Evolutionary conservation across 495 filamentous ascomycete genomes (phyloP).

Genomic region (Cercophora scortea): DNA sequence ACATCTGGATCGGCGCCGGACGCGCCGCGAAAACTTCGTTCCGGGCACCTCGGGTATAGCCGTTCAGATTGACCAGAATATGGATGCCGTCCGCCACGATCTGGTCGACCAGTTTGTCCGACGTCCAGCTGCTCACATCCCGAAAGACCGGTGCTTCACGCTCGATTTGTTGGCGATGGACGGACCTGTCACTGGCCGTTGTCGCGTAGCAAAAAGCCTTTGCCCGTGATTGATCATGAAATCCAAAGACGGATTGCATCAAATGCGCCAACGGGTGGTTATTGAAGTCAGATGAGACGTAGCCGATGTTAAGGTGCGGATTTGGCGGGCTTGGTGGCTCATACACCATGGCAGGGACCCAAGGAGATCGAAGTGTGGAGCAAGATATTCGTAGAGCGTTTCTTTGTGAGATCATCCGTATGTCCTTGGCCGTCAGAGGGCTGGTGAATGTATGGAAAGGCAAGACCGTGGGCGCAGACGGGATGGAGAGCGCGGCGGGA

Average conservation of each 20-base stretch:
- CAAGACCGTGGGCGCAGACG: slow-evolving; percentile 87
- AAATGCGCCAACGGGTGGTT: slow-evolving; percentile 95
- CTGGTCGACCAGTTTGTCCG: slow-evolving; percentile 78
- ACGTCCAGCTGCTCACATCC: slow-evolving; percentile 80
- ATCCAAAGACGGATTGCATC: slow-evolving; percentile 98
- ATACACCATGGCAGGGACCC: slow-evolving; percentile 78
- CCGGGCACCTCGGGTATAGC: slow-evolving; percentile 92
- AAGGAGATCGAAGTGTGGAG: slow-evolving; percentile 75
- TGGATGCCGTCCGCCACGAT: slow-evolving; percentile 93
- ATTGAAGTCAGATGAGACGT: slow-evolving; percentile 98
- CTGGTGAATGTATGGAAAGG: slow-evolving; percentile 99
- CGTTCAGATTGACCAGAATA: slow-evolving; percentile 94
- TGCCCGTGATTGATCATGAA: slow-evolving; percentile 66
- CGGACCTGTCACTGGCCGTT: slow-evolving; percentile 81
- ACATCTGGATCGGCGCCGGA: slow-evolving; percentile 96
- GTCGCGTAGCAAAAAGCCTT: slow-evolving; percentile 97
- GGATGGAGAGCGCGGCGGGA: slow-evolving; percentile 67
- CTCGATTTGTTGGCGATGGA: slow-evolving; percentile 91
- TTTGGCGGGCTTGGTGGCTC: slow-evolving; percentile 74
- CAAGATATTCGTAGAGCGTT: slow-evolving; percentile 91
- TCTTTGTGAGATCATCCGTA: slow-evolving; percentile 89
- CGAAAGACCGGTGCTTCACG: slow-evolving; percentile 86
- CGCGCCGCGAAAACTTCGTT: slow-evolving; percentile 97
- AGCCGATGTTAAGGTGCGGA: slow-evolving; percentile 82
- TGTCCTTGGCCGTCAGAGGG: slow-evolving; percentile 85